A percentile compares a stretch with the other conserved stretches of the same genome.
phyloP scores from a whole-genome alignment of 2,329 filamentous ascomycete species.

The Talaromyces rugulosus region DNA sequence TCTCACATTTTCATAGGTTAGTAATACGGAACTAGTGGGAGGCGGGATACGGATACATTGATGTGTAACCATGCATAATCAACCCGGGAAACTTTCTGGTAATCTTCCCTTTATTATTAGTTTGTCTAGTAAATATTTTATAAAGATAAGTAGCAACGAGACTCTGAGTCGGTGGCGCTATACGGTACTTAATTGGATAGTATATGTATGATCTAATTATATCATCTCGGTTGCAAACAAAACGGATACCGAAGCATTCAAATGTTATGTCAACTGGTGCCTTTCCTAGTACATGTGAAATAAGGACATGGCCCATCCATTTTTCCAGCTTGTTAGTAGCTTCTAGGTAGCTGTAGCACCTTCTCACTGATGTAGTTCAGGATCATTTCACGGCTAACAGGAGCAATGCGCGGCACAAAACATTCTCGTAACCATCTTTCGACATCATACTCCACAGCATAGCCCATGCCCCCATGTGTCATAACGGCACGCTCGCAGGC shows the following conservation, averaged over 20 bases:
- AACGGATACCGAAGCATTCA: not conserved
- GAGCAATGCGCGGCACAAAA: conserved; percentile 61
- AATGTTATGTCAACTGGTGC: not conserved
- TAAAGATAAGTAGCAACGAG: too few species aligned
- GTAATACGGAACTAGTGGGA: too few species aligned
- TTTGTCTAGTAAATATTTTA: too few species aligned
- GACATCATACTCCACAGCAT: conserved; percentile 60
- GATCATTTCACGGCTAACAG: conserved; percentile 69
- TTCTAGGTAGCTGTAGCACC: conserved; percentile 35
- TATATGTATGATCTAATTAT: too few species aligned
- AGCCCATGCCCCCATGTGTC: conserved; percentile 60
- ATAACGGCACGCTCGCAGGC: conserved; percentile 57
- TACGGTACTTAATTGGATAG: too few species aligned
- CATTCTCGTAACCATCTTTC: conserved; percentile 60
- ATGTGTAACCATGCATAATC: too few species aligned
- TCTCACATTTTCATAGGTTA: too few species aligned
- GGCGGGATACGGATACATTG: too few species aligned
- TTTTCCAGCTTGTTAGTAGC: conserved; percentile 30
- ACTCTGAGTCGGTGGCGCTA: too few species aligned
- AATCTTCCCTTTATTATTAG: too few species aligned
- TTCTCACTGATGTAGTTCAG: conserved; percentile 59
- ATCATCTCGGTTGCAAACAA: too few species aligned
- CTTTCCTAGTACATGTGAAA: not conserved
- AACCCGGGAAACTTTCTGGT: too few species aligned
- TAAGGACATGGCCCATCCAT: not conserved